Evolutionary conservation across 2,329 filamentous ascomycete species (phyloP).

Genomic region (Coniochaeta sp.): DNA sequence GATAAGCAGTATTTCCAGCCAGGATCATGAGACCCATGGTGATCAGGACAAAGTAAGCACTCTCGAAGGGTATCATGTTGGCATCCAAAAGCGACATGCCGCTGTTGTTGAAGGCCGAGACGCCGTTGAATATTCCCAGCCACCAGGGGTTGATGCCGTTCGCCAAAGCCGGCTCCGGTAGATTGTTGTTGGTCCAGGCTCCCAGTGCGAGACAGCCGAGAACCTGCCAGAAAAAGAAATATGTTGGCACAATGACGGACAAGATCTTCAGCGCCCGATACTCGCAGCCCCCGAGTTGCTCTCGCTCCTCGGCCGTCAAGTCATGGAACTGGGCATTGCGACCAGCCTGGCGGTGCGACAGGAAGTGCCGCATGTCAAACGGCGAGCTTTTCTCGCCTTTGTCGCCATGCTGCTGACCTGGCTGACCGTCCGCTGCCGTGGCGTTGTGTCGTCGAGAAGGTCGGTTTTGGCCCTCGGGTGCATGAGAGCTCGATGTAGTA

Average conservation of each 20-base stretch:
- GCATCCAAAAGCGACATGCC: constrained; percentile 61
- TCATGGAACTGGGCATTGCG: constrained; percentile 49
- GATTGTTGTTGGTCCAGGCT: constrained; percentile 50
- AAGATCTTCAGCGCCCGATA: constrained; percentile 56
- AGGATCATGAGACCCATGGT: constrained; percentile 52
- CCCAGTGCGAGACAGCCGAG: constrained; percentile 52
- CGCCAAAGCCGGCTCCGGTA: constrained; percentile 34
- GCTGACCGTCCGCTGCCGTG: neutral
- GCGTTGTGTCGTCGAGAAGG: neutral
- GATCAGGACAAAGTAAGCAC: constrained; percentile 40
- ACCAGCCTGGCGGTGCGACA: constrained; percentile 30
- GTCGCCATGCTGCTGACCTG: neutral
- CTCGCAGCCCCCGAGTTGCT: constrained; percentile 54
- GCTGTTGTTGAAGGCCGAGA: constrained; percentile 65
- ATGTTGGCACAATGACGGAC: constrained; percentile 51
- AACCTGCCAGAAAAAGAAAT: constrained; percentile 53
- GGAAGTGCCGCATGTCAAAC: constrained; percentile 20
- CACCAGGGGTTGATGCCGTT: constrained; percentile 62
- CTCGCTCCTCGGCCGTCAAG: constrained; percentile 43
- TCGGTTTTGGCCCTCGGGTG: neutral
- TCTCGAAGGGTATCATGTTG: constrained; percentile 57
- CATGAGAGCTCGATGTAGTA: neutral
- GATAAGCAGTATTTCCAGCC: constrained; percentile 60
- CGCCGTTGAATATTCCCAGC: constrained; percentile 60
- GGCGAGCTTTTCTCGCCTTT: constrained; percentile 9